Evolutionary conservation across 2,329 filamentous ascomycete species (phyloP).

Genomic region (Penicillium janthinellum): DNA sequence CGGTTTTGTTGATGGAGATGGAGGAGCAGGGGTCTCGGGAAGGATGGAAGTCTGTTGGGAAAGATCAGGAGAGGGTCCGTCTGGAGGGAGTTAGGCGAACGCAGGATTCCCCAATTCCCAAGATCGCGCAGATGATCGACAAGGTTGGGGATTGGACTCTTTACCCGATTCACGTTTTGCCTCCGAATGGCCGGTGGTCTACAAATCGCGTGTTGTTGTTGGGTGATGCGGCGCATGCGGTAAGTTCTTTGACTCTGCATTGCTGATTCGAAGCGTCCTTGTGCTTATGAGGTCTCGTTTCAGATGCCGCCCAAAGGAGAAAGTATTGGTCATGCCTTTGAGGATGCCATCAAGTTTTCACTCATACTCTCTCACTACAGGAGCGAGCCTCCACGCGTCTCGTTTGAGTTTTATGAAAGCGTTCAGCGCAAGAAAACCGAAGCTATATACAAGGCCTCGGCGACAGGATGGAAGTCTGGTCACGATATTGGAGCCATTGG

Average conservation of each 20-base stretch:
- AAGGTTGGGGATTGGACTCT: constrained; percentile 4
- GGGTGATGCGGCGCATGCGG: constrained; percentile 1
- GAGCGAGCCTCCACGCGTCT: neutral
- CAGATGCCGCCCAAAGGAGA: constrained; percentile 7
- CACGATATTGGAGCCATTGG: neutral
- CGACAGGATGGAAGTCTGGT: constrained; percentile 1
- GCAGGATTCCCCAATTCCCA: neutral
- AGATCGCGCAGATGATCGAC: constrained; percentile 5
- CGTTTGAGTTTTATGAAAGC: neutral
- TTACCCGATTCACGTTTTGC: constrained; percentile 2
- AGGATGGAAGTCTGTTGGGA: constrained; percentile 11
- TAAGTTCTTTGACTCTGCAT: neutral
- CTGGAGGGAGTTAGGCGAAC: constrained; percentile 1
- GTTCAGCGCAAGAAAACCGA: neutral
- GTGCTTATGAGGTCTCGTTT: neutral
- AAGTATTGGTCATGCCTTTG: constrained; percentile 4
- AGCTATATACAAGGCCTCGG: neutral
- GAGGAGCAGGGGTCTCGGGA: constrained; percentile 12
- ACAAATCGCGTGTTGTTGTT: neutral
- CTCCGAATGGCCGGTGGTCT: constrained; percentile 2
- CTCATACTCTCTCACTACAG: neutral
- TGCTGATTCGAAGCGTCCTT: no score
- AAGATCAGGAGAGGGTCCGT: constrained; percentile 12
- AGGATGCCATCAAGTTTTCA: constrained; percentile 4
- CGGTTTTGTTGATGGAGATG: constrained; percentile 13